phyloP scores from a whole-genome alignment of 257 asterid genomes.

The Solanum appendiculatum region DNA sequence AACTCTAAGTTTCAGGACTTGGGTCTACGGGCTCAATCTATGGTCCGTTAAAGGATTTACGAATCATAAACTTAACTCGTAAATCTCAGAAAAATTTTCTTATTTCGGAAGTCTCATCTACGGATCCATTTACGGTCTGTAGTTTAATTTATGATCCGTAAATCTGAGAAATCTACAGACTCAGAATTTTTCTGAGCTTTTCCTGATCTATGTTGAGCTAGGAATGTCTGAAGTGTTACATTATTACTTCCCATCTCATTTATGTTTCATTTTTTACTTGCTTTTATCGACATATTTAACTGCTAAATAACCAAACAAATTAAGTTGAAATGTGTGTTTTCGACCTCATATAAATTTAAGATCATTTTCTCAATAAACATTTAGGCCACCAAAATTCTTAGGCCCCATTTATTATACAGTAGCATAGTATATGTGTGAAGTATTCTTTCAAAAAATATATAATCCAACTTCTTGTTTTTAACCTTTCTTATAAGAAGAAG shows the following conservation, averaged over 20 bases:
- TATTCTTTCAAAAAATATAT: background rate
- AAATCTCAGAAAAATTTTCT: background rate
- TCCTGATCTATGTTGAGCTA: background rate
- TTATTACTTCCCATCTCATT: no score
- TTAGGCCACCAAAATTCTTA: background rate
- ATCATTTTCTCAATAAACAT: no score
- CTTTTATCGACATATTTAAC: no score
- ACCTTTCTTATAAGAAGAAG: background rate
- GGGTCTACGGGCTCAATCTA: no score
- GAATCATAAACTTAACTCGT: no score
- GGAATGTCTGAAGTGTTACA: background rate
- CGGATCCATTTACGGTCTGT: background rate
- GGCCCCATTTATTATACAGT: background rate
- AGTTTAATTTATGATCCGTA: no score
- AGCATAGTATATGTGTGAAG: background rate
- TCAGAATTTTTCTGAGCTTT: background rate
- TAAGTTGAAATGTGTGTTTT: no score
- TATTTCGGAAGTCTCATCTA: background rate
- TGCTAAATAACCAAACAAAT: no score
- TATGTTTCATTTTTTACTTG: no score
- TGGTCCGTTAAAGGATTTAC: background rate
- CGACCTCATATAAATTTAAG: background rate
- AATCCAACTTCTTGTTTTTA: background rate
- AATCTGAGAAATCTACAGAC: background rate
- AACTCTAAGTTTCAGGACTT: no score